Percentiles rank a stretch among this genome's conserved stretches.
These are phyloP conservation scores for Scheffersomyces titani DNA, from an alignment of 1,139 yeast species.

Conservation along the genomic window DNA sequence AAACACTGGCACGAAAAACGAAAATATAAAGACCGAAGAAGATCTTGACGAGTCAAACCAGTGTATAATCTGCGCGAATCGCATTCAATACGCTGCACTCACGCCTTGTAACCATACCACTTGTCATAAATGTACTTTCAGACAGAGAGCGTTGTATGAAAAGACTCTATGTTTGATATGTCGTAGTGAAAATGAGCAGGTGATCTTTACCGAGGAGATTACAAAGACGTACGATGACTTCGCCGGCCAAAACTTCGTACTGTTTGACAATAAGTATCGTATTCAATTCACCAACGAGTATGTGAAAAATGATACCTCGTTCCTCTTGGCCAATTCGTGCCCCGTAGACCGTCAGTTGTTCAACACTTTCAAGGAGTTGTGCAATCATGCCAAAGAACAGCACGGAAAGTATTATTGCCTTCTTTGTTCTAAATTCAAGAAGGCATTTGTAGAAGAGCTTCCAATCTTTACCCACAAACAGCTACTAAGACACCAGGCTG, in stretches of 20 bases:
- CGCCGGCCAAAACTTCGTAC: slow-evolving; percentile 25
- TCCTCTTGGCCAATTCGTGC: slow-evolving; percentile 60
- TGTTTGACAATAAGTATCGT: slow-evolving; percentile 44
- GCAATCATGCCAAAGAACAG: slow-evolving; percentile 60
- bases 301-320: slow-evolving; percentile 46
- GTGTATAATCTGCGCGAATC: slow-evolving; percentile 87
- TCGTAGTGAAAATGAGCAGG: slow-evolving; percentile 62
- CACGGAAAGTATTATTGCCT: slow-evolving; percentile 72
- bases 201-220: slow-evolving; percentile 59
- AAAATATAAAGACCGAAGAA: slow-evolving; percentile 25
- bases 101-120: slow-evolving; percentile 85
- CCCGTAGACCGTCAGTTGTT: slow-evolving; percentile 49
- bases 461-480: slow-evolving; percentile 61
- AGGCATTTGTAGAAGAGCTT: slow-evolving; percentile 75
- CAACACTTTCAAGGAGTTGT: slow-evolving; percentile 55
- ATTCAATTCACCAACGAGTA: slow-evolving; percentile 52
- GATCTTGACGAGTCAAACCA: slow-evolving; percentile 34
- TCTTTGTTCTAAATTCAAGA: slow-evolving; percentile 73
- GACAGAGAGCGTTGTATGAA: slow-evolving; percentile 79
- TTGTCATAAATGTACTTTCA: slow-evolving; percentile 79
- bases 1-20: slow-evolving; percentile 1
- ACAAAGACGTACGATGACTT: slow-evolving; percentile 44
- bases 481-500: slow-evolving; percentile 66
- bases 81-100: slow-evolving; percentile 60
- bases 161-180: slow-evolving; percentile 81